These are phyloP conservation scores for Primulina tabacum DNA, from an alignment of 257 asterid species.

Conservation along the genomic window DNA sequence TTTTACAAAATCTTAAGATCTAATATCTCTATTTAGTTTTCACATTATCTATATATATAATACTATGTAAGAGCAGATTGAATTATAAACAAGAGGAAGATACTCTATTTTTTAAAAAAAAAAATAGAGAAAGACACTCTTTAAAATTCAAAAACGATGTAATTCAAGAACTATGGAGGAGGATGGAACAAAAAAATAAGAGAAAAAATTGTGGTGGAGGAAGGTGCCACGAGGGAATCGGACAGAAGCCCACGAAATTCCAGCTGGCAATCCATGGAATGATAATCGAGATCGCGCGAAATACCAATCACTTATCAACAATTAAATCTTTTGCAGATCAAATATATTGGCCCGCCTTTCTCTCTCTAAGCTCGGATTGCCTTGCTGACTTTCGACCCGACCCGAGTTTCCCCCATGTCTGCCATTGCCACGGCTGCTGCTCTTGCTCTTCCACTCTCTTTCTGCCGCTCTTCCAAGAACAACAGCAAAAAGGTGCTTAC, in stretches of 20 bases:
- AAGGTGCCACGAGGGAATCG: conserved; percentile 43
- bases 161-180: no score
- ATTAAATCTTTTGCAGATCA: conserved; percentile 28
- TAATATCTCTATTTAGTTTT: no score
- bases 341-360: not conserved
- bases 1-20: no score
- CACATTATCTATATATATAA: no score
- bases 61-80: no score
- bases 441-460: conserved; percentile 69
- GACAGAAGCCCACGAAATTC: conserved; percentile 26
- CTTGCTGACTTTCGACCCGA: conserved; percentile 24
- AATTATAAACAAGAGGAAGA: no score
- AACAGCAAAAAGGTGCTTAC: conserved; percentile 52
- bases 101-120: no score
- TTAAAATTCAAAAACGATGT: no score
- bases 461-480: conserved; percentile 48
- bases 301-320: conserved; percentile 58
- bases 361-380: conserved; percentile 16
- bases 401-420: conserved; percentile 53
- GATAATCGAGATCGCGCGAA: conserved; percentile 63
- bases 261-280: conserved; percentile 61
- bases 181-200: no score
- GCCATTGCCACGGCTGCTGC: conserved; percentile 85
- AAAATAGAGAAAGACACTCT: no score
- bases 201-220: conserved; percentile 31